These are phyloP conservation scores for Picea sitchensis DNA, from an alignment of 75 land plant species.

Conservation along the genomic window DNA sequence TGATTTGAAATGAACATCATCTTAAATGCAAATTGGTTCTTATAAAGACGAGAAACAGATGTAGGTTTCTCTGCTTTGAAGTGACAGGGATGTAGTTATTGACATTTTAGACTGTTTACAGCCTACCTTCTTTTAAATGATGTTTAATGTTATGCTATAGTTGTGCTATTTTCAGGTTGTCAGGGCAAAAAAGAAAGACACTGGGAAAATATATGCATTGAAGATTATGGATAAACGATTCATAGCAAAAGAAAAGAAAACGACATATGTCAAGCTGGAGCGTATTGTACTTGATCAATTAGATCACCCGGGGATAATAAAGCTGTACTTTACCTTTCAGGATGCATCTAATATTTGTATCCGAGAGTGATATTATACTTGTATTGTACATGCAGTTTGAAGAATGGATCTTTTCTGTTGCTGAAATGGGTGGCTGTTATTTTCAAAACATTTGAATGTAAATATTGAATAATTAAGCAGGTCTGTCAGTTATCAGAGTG, in stretches of 20 bases:
- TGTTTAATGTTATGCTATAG: background rate
- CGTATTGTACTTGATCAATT: constrained; percentile 95
- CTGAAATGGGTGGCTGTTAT: background rate
- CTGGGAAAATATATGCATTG: constrained; percentile 84
- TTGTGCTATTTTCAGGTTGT: constrained; percentile 60
- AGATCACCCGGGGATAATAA: constrained; percentile 91
- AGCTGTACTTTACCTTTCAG: constrained; percentile 90
- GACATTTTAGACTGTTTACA: background rate
- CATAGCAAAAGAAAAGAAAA: constrained; percentile 93
- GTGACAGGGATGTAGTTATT: too few relatives aligned
- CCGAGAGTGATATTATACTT: constrained; percentile 1
- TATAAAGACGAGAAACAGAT: background rate
- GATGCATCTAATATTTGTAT: constrained; percentile 83
- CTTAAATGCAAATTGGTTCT: background rate
- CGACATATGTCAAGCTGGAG: constrained; percentile 88
- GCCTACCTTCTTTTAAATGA: background rate
- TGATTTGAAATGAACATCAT: background rate
- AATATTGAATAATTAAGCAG: background rate
- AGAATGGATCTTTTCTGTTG: background rate
- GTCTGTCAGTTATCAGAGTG: background rate
- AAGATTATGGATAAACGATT: constrained; percentile 98
- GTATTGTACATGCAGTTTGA: background rate
- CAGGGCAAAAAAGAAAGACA: constrained; percentile 87
- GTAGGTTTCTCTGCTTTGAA: background rate
- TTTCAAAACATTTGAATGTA: background rate